Evolutionary conservation across 2,329 filamentous ascomycete species (phyloP), one percentile per base, ranked within the genome.

Genomic region (Pseudocercospora fijiensis): DNA sequence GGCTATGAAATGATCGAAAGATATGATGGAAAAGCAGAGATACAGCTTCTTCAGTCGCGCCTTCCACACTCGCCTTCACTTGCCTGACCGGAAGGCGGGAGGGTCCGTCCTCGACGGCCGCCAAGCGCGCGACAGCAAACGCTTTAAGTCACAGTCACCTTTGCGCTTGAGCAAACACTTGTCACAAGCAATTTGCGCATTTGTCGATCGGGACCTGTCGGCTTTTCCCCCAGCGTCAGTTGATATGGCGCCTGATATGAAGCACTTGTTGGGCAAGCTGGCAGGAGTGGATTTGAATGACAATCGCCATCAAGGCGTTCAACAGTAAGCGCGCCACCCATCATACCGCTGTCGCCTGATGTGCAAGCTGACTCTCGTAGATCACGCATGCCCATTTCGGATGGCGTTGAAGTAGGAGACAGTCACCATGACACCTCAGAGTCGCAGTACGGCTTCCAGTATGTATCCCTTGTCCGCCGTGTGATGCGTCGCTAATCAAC

Each of bases 1-100:
- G 30, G 53, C 53, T 41, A 56, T 56, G 53, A 56, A 41, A 41
- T 18, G 37, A 41, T 18, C 33, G n/a, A 56, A 56, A 37, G 53
- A 41, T 56, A 56, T 37, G 28, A 41, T 55, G 53, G 28, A 41
- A 56, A 33, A 16, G 53, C 27, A 41, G 53, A 27, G 26, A 56
- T 28, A 33, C 27, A 28, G 30, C 33, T 28, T 18, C 13, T 33
- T 56, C n/a, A 33, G 53, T 37, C 9, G 27, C 22, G 22, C 11
- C 49, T 27, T 53, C 22, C 26, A 30, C 26, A 13, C 7, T 8
- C 30, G 13, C 13, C 16, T n/a, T 53, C 22, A 26, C 22, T 27
- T 26, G 24, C n/a, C 22, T 27, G 9, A 22, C 1, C 20, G 13
- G 4, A 16, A 11, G 10, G 8, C 24, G 45, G 18, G 13, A 26